Base-by-base conservation (phyloP, 2,329 filamentous ascomycete genomes). In the Arthrobotrys megalospora region DNA sequence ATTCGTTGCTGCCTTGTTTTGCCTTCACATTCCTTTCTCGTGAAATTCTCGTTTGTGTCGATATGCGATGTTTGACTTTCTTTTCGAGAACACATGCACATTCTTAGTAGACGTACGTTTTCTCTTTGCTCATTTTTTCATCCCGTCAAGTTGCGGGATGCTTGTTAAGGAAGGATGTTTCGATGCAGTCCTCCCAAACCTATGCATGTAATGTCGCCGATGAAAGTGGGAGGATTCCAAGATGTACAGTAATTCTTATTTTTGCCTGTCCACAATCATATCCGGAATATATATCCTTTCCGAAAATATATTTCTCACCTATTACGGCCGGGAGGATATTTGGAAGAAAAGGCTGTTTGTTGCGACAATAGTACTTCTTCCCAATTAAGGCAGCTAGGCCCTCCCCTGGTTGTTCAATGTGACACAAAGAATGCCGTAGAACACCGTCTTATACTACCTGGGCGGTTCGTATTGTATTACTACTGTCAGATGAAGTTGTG, bases 51-150 rank as follows among this genome's bases (percentile, higher is more conserved):
- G 28, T 48, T 28, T 53, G 55, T 43, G 64, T 50, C 34, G 53
- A 52, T 43, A 68, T 76, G 71, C 71, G 45, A 64, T 38, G 71
- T 76, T 76, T 76, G 71, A 64, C 66, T 58, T 63, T 76, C 67
- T 50, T 28, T 65, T 60, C 32, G 19, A 52, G 28, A 47, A 53
- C 36, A 68, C 50, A 68, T 65, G 70, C 52, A 63, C 43, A 21
- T 41, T 60, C 52, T 28, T 60, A 60, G 19, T 60, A 60, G 55
- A 43, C 34, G 12, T 60, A 60, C 36, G 36, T n/a, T 43, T 41
- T 38, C 19, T 38, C 52, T 55, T 68, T 21, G n/a, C 11, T 68
- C 24, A n/a, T 47, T 52, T 47, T 43, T 67, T 58, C 6, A 45
- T 58, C 65, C 55, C 50, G 55, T 55, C 14, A 24, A 24, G 10